These are phyloP conservation scores for Skeletonema grethae DNA, from an alignment of 108 stramenopile species.

Conservation along the genomic window DNA sequence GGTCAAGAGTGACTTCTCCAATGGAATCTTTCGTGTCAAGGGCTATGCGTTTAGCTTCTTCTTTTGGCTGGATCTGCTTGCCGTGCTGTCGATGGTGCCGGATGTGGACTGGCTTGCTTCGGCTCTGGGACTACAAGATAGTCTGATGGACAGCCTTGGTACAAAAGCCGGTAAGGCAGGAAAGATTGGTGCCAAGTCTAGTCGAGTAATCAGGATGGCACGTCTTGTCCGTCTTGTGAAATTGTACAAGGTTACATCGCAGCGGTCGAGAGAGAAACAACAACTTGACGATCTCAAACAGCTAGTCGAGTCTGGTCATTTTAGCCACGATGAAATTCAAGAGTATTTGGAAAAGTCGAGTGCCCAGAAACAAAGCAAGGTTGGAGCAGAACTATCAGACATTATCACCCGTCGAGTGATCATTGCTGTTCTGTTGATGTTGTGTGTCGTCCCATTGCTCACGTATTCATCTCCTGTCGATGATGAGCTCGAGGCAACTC, in stretches of 20 bases:
- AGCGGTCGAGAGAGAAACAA: constrained; percentile 49
- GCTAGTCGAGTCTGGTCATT: constrained; percentile 52
- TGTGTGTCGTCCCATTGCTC: constrained; percentile 59
- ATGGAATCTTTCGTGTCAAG: constrained; percentile 36
- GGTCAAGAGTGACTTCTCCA: constrained; percentile 56
- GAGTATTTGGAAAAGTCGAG: constrained; percentile 47
- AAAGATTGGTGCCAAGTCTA: constrained; percentile 54
- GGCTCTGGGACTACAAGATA: constrained; percentile 27
- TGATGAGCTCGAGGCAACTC: constrained; percentile 32
- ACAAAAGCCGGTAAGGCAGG: constrained; percentile 52
- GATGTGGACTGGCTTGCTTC: constrained; percentile 64
- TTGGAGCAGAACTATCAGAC: constrained; percentile 74
- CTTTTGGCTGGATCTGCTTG: constrained; percentile 76
- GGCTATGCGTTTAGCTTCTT: constrained; percentile 67
- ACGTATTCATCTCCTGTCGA: constrained; percentile 49
- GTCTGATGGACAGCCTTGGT: constrained; percentile 36
- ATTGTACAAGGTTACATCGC: constrained; percentile 70
- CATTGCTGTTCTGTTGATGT: constrained; percentile 62
- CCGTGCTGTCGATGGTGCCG: constrained; percentile 64
- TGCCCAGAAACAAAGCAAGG: constrained; percentile 57
- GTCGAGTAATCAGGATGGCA: constrained; percentile 68
- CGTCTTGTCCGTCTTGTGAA: constrained; percentile 74
- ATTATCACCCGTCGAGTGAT: constrained; percentile 75
- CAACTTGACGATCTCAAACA: constrained; percentile 43
- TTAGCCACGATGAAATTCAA: constrained; percentile 47